Evolutionary conservation across 1,284 basidiomycete genomes (phyloP).

Genomic region (Coniophora puteana): DNA sequence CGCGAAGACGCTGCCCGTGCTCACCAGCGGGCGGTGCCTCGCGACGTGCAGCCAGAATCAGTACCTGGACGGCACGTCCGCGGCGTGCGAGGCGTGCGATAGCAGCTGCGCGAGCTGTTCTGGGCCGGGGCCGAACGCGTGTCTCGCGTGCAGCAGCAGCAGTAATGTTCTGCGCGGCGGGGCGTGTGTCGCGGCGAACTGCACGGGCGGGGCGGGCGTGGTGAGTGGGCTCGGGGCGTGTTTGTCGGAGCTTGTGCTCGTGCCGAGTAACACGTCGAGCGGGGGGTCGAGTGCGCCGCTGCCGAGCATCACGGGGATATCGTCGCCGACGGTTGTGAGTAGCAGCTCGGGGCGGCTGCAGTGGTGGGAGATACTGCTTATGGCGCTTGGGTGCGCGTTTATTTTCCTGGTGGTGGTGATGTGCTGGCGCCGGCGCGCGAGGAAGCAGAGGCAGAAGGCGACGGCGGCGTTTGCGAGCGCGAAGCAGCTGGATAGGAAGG

Average conservation of each 20-base stretch:
- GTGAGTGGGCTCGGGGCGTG: constrained; percentile 72
- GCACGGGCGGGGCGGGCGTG: constrained; percentile 48
- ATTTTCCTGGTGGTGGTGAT: constrained; percentile 65
- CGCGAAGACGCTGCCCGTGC: constrained; percentile 61
- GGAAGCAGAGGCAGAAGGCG: constrained; percentile 58
- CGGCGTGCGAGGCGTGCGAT: constrained; percentile 68
- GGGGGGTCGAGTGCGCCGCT: constrained; percentile 44
- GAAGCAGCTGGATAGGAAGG: constrained; percentile 46
- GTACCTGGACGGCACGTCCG: constrained; percentile 64
- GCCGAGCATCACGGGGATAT: constrained; percentile 56
- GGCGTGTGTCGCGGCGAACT: constrained; percentile 58
- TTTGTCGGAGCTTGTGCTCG: constrained; percentile 64
- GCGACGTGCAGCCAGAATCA: constrained; percentile 68
- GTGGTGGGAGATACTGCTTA: constrained; percentile 83
- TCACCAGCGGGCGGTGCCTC: constrained; percentile 68
- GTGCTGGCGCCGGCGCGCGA: constrained; percentile 64
- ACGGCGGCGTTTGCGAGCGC: constrained; percentile 63
- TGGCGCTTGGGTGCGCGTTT: constrained; percentile 75
- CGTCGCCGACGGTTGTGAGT: constrained; percentile 35
- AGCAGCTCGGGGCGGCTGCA: constrained; percentile 35
- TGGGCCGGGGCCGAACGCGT: constrained; percentile 57
- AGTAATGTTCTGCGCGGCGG: constrained; percentile 61
- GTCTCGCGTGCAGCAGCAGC: constrained; percentile 68
- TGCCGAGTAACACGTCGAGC: constrained; percentile 40
- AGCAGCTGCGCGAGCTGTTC: constrained; percentile 71